Conservation (phyloP, 495 filamentous ascomycete genomes). For the Aspergillus haitiensis region DNA sequence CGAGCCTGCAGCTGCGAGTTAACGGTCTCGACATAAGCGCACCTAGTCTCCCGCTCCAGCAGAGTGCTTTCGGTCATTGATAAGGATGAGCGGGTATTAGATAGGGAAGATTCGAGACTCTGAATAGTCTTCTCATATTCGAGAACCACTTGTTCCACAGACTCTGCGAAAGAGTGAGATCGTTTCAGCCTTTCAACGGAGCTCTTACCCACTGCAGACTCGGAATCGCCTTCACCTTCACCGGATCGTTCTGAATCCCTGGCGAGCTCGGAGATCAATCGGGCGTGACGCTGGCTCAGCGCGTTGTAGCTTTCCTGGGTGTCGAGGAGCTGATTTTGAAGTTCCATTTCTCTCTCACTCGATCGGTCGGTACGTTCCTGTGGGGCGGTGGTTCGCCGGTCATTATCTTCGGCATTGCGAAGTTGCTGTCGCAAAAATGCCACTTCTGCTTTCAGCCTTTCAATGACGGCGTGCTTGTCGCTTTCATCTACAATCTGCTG, state of each 20-base stretch:
- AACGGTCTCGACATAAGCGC: constrained; percentile 87
- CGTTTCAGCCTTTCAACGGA: constrained; percentile 88
- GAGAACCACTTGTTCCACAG: constrained; percentile 91
- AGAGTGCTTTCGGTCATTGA: constrained; percentile 80
- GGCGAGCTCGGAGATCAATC: constrained; percentile 90
- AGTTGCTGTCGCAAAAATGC: constrained; percentile 94
- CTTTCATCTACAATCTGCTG: constrained; percentile 88
- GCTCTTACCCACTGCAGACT: constrained; percentile 66
- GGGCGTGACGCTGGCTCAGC: constrained; percentile 87
- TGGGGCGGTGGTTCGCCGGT: constrained; percentile 57
- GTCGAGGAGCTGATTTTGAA: constrained; percentile 93
- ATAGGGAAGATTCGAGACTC: constrained; percentile 85
- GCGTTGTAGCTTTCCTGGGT: constrained; percentile 92
- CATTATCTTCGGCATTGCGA: constrained; percentile 63
- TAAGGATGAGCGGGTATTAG: constrained; percentile 81
- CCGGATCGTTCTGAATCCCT: constrained; percentile 65
- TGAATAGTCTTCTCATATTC: constrained; percentile 99
- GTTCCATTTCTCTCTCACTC: constrained; percentile 80
- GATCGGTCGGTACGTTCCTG: constrained; percentile 74
- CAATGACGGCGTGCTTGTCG: constrained; percentile 93
- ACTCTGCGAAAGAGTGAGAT: constrained; percentile 91
- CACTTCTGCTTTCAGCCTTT: constrained; percentile 90
- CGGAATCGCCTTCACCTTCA: constrained; percentile 54
- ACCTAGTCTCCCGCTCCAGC: constrained; percentile 89
- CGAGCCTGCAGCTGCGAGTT: constrained; percentile 86